These are phyloP conservation scores for Solanum sejunctum DNA, from an alignment of 257 asterid species.

Conservation along the genomic window DNA sequence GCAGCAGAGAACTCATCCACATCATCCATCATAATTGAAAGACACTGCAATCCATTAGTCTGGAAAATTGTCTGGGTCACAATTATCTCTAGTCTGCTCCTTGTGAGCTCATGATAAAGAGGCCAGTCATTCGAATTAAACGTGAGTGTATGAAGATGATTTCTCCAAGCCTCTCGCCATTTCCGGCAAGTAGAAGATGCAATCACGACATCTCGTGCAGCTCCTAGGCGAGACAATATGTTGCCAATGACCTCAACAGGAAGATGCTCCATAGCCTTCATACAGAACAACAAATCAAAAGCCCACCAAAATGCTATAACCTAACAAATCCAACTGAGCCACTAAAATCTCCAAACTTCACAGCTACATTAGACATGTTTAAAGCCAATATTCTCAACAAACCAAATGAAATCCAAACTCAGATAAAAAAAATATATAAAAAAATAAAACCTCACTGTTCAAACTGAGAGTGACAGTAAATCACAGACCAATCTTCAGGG, in stretches of 20 bases:
- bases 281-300: conserved; percentile 1
- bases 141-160: conserved; percentile 61
- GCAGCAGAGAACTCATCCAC: conserved; percentile 83
- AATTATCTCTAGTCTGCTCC: conserved; percentile 58
- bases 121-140: conserved; percentile 84
- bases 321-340: conserved; percentile 12
- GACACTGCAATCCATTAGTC: conserved; percentile 56
- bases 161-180: conserved; percentile 77
- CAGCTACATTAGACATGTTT: neutral
- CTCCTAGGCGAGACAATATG: conserved; percentile 63
- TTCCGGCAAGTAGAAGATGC: conserved; percentile 82
- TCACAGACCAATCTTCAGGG: neutral
- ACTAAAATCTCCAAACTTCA: neutral
- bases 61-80: conserved; percentile 74
- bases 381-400: neutral
- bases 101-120: conserved; percentile 48
- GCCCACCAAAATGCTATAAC: conserved; percentile 3
- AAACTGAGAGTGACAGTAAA: neutral
- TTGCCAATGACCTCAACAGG: conserved; percentile 93
- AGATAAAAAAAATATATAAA: neutral
- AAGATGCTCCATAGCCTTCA: conserved; percentile 54
- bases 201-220: conserved; percentile 76
- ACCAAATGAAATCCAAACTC: neutral
- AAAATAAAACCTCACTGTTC: neutral
- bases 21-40: conserved; percentile 68